Percentiles rank a stretch among this genome's conserved stretches.
These are phyloP conservation scores for Akanthomyces uredinophilus DNA, from an alignment of 2,329 filamentous ascomycete species.

Conservation along the genomic window DNA sequence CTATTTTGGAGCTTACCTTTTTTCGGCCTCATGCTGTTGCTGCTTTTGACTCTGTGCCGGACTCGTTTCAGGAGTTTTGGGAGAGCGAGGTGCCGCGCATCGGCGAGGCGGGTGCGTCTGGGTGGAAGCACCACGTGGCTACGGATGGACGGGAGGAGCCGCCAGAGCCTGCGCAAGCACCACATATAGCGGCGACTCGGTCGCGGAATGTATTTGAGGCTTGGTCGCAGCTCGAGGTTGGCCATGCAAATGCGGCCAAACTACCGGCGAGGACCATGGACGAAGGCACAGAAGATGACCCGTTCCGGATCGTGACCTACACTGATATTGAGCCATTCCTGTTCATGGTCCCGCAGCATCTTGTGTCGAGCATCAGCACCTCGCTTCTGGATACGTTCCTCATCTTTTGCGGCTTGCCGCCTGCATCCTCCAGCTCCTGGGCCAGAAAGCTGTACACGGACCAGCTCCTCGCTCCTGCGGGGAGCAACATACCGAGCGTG, in stretches of 20 bases:
- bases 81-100: slow-evolving; percentile 75
- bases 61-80: slow-evolving; percentile 71
- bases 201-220: slow-evolving; percentile 44
- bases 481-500: slow-evolving; percentile 1
- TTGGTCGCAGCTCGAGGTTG: slow-evolving; percentile 52
- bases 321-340: slow-evolving; percentile 67
- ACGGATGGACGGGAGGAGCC: slow-evolving; percentile 32
- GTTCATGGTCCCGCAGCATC: slow-evolving; percentile 40
- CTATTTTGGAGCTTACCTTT: slow-evolving; percentile 66
- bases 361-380: slow-evolving; percentile 31
- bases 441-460: slow-evolving; percentile 27
- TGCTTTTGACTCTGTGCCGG: slow-evolving; percentile 22
- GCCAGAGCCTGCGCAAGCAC: slow-evolving; percentile 30
- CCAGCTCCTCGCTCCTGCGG: slow-evolving; percentile 22
- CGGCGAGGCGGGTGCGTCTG: slow-evolving; percentile 65
- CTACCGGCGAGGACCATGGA: slow-evolving; percentile 71
- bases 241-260: slow-evolving; percentile 40
- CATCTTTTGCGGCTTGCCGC: slow-evolving; percentile 61
- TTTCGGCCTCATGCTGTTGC: slow-evolving; percentile 43
- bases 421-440: slow-evolving; percentile 31
- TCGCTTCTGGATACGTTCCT: slow-evolving; percentile 66
- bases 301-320: slow-evolving; percentile 75
- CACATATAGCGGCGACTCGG: not conserved
- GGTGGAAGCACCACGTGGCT: slow-evolving; percentile 59
- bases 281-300: slow-evolving; percentile 70